phyloP scores from a whole-genome alignment of 108 stramenopile species.

The Pseudonitzschia pungens region DNA sequence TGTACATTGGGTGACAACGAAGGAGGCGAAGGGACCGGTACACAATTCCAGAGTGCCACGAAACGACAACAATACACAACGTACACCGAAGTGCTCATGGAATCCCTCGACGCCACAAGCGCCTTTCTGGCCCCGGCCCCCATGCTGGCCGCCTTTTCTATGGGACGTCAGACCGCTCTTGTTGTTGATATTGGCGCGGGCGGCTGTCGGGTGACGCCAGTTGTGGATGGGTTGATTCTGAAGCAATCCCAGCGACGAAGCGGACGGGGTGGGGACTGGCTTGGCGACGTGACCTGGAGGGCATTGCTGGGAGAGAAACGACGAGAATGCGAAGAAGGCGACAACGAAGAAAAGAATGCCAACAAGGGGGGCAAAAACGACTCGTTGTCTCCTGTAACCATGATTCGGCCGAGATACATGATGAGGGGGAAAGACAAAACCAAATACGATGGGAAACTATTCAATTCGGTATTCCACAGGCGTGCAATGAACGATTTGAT shows the following conservation, averaged over 20 bases:
- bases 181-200: conserved; percentile 79
- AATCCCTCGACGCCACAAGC: conserved; percentile 70
- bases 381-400: neutral
- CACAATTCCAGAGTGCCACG: conserved; percentile 31
- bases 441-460: conserved; percentile 7
- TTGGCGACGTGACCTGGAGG: conserved; percentile 63
- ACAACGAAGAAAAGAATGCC: neutral
- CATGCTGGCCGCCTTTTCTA: conserved; percentile 78
- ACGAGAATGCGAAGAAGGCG: neutral
- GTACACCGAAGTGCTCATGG: conserved; percentile 74
- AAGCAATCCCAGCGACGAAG: conserved; percentile 62
- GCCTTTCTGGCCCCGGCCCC: conserved; percentile 74
- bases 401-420: conserved; percentile 55
- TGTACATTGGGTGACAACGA: neutral
- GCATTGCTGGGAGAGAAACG: conserved; percentile 50
- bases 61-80: conserved; percentile 48
- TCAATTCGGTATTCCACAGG: conserved; percentile 47
- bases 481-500: conserved; percentile 77
- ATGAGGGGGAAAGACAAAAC: conserved; percentile 21
- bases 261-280: conserved; percentile 80
- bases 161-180: conserved; percentile 77
- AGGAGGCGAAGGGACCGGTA: conserved; percentile 14
- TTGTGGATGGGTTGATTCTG: conserved; percentile 78
- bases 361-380: neutral
- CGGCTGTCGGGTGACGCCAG: conserved; percentile 70